Conservation (phyloP, 768 basidiomycete species). For the Phylloporus arenicola region DNA sequence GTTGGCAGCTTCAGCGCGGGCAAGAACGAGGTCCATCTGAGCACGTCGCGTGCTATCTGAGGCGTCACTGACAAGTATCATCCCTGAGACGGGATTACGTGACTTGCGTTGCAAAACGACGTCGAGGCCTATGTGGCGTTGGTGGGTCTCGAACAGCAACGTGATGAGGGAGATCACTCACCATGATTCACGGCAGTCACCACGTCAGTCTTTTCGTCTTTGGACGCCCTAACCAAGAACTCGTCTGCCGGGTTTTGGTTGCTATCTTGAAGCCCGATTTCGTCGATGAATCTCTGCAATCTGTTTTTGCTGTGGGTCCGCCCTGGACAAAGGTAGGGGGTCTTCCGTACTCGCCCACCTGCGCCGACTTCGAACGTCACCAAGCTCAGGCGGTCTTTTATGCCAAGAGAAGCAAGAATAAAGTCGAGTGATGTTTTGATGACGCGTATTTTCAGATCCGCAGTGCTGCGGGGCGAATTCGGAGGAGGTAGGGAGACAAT, state of each 20-base stretch:
- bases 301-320: slow-evolving; percentile 62
- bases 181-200: slow-evolving; percentile 98
- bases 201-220: slow-evolving; percentile 94
- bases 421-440: slow-evolving; percentile 88
- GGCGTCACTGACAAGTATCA: slow-evolving; percentile 90
- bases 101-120: slow-evolving; percentile 91
- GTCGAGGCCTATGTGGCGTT: slow-evolving; percentile 61
- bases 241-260: slow-evolving; percentile 48
- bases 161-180: slow-evolving; percentile 23
- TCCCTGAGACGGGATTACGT: slow-evolving; percentile 84
- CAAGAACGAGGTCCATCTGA: slow-evolving; percentile 97
- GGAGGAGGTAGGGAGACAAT: slow-evolving; percentile 83
- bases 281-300: slow-evolving; percentile 75
- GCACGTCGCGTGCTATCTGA: slow-evolving; percentile 88
- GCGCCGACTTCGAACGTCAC: slow-evolving; percentile 90
- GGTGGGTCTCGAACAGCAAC: neutral
- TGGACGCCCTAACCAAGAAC: slow-evolving; percentile 63
- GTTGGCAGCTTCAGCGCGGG: slow-evolving; percentile 93
- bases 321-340: slow-evolving; percentile 82
- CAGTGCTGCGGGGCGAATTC: slow-evolving; percentile 65
- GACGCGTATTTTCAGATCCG: slow-evolving; percentile 81
- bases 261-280: slow-evolving; percentile 43
- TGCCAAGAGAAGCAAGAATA: slow-evolving; percentile 67
- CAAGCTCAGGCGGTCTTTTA: slow-evolving; percentile 77
- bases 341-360: slow-evolving; percentile 80